These are phyloP conservation scores for Leccinum huronense DNA, from an alignment of 1,284 basidiomycete genomes.

Conservation along the genomic window DNA sequence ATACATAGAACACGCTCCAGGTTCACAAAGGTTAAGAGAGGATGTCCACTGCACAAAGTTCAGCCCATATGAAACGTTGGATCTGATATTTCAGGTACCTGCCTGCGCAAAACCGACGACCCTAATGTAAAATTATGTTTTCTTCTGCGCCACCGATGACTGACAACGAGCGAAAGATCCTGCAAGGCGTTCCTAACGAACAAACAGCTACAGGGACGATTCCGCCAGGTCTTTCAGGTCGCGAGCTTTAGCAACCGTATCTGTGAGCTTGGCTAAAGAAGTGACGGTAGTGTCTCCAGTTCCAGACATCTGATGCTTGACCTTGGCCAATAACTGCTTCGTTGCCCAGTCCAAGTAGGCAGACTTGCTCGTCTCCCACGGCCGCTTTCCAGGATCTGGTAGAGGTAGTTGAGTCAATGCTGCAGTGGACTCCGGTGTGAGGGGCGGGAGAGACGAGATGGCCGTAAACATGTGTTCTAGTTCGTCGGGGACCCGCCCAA, in stretches of 20 bases:
- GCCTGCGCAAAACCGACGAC: not conserved
- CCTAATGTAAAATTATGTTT: not conserved
- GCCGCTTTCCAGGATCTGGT: constrained; percentile 61
- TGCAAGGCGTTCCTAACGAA: constrained; percentile 1
- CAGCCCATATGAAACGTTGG: not conserved
- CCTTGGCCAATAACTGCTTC: constrained; percentile 49
- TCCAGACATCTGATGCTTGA: constrained; percentile 39
- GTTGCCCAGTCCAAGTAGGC: constrained; percentile 72
- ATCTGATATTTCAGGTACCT: not conserved
- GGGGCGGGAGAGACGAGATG: constrained; percentile 49
- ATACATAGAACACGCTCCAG: not conserved
- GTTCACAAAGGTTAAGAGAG: not conserved
- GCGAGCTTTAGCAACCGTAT: constrained; percentile 34
- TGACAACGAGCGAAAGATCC: constrained; percentile 9
- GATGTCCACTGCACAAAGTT: not conserved
- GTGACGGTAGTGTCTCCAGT: constrained; percentile 34
- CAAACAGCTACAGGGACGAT: constrained; percentile 7
- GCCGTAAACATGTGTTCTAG: constrained; percentile 45
- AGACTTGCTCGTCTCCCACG: constrained; percentile 65
- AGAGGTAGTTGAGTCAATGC: constrained; percentile 41
- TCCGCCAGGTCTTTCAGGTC: constrained; percentile 35
- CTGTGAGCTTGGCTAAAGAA: constrained; percentile 28
- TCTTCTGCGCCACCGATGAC: not conserved
- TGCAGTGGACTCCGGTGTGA: constrained; percentile 45
- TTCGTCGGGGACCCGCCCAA: constrained; percentile 40